phyloP scores from a whole-genome alignment of 306 rosid species.

The Begonia loranthoides region DNA sequence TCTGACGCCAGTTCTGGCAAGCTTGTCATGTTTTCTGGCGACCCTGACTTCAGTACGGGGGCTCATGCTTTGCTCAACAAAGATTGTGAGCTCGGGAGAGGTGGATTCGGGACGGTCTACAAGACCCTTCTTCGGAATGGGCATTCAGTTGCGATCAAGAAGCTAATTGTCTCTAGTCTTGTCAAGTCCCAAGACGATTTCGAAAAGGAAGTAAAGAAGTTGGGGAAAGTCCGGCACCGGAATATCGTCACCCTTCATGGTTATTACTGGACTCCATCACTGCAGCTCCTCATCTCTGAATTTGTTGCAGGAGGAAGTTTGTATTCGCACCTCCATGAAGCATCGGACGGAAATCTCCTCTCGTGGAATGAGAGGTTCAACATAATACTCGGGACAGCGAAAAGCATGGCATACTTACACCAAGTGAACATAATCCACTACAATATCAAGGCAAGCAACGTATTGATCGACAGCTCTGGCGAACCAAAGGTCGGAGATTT shows the following conservation, averaged over 20 bases:
- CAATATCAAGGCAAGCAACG: slow-evolving; percentile 87
- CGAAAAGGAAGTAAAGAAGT: slow-evolving; percentile 84
- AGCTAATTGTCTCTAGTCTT: slow-evolving; percentile 94
- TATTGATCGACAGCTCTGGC: slow-evolving; percentile 61
- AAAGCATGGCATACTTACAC: slow-evolving; percentile 90
- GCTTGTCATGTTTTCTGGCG: slow-evolving; percentile 98
- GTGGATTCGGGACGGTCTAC: slow-evolving; percentile 94
- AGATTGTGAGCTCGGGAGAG: slow-evolving; percentile 99
- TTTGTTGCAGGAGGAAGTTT: slow-evolving; percentile 77
- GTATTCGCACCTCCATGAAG: slow-evolving; percentile 91
- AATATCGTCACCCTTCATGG: slow-evolving; percentile 91
- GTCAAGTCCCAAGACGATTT: slow-evolving; percentile 95
- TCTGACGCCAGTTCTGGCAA: slow-evolving; percentile 95
- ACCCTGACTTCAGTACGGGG: slow-evolving; percentile 87
- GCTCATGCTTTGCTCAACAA: slow-evolving; percentile 95
- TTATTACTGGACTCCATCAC: slow-evolving; percentile 96
- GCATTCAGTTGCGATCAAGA: slow-evolving; percentile 89
- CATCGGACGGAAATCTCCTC: slow-evolving; percentile 61
- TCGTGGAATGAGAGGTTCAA: slow-evolving; percentile 89
- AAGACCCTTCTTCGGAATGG: slow-evolving; percentile 82
- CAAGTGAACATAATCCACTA: slow-evolving; percentile 73
- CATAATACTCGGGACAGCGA: slow-evolving; percentile 80
- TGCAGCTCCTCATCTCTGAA: slow-evolving; percentile 88
- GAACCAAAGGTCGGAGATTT: slow-evolving; percentile 91
- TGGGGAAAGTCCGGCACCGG: slow-evolving; percentile 80